Conservation (phyloP, 495 filamentous ascomycete genomes). For the Tuber microsphaerosporum region DNA sequence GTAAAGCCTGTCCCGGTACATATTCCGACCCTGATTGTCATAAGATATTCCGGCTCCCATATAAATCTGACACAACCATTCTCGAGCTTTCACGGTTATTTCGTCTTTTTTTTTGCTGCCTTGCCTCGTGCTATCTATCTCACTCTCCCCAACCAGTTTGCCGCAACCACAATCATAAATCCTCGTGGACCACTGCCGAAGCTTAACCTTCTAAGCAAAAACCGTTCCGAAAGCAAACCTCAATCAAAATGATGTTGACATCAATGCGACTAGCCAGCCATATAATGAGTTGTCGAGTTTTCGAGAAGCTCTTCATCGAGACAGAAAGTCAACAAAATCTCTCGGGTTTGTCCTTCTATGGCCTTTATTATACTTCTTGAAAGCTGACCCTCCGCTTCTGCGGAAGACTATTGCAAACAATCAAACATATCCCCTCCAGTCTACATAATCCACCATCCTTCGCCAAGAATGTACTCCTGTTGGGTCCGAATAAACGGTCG, state of each 20-base stretch:
- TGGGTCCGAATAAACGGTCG: constrained; percentile 31
- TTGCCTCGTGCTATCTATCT: neutral
- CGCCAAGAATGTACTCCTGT: constrained; percentile 35
- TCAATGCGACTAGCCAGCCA: constrained; percentile 35
- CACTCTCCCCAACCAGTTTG: neutral
- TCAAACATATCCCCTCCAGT: constrained; percentile 24
- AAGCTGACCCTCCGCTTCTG: constrained; percentile 5
- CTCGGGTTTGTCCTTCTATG: constrained; percentile 20
- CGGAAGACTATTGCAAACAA: constrained; percentile 29
- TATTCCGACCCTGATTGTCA: neutral
- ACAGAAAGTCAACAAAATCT: constrained; percentile 32
- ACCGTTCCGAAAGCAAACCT: neutral
- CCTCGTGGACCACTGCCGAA: neutral
- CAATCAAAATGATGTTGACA: constrained; percentile 26
- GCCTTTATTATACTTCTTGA: neutral
- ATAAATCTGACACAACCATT: neutral
- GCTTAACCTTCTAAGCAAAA: neutral
- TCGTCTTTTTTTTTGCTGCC: neutral
- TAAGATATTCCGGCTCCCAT: neutral
- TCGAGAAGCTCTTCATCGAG: constrained; percentile 34
- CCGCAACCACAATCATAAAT: neutral
- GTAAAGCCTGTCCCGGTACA: neutral
- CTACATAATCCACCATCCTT: constrained; percentile 28
- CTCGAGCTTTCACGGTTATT: neutral
- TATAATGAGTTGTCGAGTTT: constrained; percentile 36